Percentiles rank a stretch among this genome's conserved stretches.
Evolutionary conservation across 371 early-diverging fungal species (phyloP).

Genomic region (Apophysomyces elegans): DNA sequence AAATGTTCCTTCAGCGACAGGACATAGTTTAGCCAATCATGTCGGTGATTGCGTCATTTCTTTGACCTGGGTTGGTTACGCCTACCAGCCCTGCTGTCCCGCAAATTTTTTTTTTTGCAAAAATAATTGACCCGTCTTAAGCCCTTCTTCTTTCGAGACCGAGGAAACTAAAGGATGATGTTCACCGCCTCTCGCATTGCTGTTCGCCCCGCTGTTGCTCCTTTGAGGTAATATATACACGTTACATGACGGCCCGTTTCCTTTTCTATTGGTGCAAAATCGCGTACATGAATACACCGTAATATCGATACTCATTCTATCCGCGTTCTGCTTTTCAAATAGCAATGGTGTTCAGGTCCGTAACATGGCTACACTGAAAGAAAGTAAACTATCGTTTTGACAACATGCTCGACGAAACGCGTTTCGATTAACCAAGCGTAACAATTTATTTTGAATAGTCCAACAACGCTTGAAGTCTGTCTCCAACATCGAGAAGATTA

Average conservation of each 20-base stretch:
- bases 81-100: neutral
- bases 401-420: neutral
- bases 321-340: neutral
- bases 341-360: constrained; percentile 75
- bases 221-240: constrained; percentile 21
- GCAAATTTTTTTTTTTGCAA: constrained; percentile 4
- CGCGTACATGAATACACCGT: constrained; percentile 1
- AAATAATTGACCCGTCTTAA: constrained; percentile 9
- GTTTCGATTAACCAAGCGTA: constrained; percentile 1
- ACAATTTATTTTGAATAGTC: constrained; percentile 59
- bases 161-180: constrained; percentile 25
- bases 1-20: too few relatives aligned
- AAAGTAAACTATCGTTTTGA: constrained; percentile 65
- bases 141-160: constrained; percentile 4
- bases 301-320: neutral
- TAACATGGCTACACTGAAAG: constrained; percentile 92
- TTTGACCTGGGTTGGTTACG: neutral
- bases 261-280: neutral
- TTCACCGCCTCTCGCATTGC: constrained; percentile 38
- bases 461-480: constrained; percentile 96
- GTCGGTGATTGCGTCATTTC: too few relatives aligned
- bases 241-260: neutral
- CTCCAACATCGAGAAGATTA: constrained; percentile 98
- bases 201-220: constrained; percentile 35
- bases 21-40: too few relatives aligned